Base-by-base conservation (phyloP, 495 filamentous ascomycete genomes). In the Talaromyces wortmannii region DNA sequence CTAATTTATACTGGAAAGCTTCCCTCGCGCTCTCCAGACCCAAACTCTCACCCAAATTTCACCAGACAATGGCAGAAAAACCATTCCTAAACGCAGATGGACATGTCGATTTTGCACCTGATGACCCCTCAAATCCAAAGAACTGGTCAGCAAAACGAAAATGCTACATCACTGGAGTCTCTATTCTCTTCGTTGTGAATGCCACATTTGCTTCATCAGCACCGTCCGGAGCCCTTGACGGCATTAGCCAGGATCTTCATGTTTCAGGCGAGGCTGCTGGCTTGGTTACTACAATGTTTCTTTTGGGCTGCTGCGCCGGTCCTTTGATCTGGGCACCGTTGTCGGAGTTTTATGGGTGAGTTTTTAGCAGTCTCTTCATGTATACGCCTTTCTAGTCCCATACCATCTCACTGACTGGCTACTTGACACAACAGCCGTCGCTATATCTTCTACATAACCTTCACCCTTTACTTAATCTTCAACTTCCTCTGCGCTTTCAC, bases 341-440 rank as follows among this genome's bases (percentile, higher is more conserved):
- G 12, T 91, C 87, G 10, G 91, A 97, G 64, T 70, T 97, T 18
- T 80, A 80, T 57, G 91, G 91, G 36, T 40, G 36, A 40, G 36
- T 13, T 5, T 40, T 40, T 13, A 23, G 23, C 23, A 23, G 23
- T 23, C 23, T 23, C 23, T 23, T 23, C 23, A 23, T 5, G 13
- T 40, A 40, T 8, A 40, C 36, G 5, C 36, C 36, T 40, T 40
- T 40, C 36, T 40, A 40, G 13, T 40, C 36, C 1, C 36, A 40
- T 40, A 40, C 36, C 13, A 40, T 40, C 36, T 2, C 36, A 13
- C 36, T 40, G 13, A 40, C 36, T 40, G 13, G 5, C 36, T 40
- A 10, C 36, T 10, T 40, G 36, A 40, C 13, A 5, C 13, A 40
- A 40, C 13, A 40, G 76, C n/a, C 62, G 75, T 46, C 64, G 74